Evolutionary conservation across 31 red algal species (phyloP), one percentile per base, ranked within the genome.

Genomic region (Bonnemaisonia californica): DNA sequence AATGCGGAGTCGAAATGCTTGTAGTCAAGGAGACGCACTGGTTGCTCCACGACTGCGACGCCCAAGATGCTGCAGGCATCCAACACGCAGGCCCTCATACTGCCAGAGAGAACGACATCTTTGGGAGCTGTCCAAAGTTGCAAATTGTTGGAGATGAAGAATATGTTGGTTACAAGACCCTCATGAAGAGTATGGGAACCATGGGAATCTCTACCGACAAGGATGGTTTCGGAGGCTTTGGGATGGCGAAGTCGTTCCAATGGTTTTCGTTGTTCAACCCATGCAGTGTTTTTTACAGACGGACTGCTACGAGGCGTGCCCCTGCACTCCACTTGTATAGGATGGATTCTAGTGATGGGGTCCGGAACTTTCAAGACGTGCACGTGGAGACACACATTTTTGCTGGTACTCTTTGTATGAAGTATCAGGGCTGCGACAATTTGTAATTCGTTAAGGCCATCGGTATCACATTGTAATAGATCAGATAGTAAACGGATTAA

Each of bases 151-250:
- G 72, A 78, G 24, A 87, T 69, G 37, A 87, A 45, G 36, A 78
- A 87, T 29, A 87, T 28, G 62, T 87, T 87, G 23, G 83, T 57
- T 36, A 78, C 63, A 41, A 87, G 62, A 11, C 83, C 83, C 32
- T 87, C 83, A 8, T 67, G 34, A 24, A 87, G 41, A 70, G 62
- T 32, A 3, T 57, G 64, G 28, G 57, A 69, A 13, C 81, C 81
- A 9, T 87, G 27, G 35, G 41, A 57, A 47, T 87, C 72, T 23
- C 1, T 58, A 26, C 45, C 73, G 22, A 87, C 28, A 2, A 87
- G 73, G 54, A 87, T 76, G 8, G 83, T 87, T 57, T 87, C 83
- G 39, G 63, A 79, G 8, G 74, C 71, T 29, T 69, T 36, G 42
- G 51, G 41, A 40, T 23, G 30, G 32, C 83, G 72, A 19, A 58